A percentile compares a stretch with the other conserved stretches of the same genome.
These are phyloP conservation scores for Elsinoe batatas DNA, from an alignment of 2,329 filamentous ascomycete species.

Conservation along the genomic window DNA sequence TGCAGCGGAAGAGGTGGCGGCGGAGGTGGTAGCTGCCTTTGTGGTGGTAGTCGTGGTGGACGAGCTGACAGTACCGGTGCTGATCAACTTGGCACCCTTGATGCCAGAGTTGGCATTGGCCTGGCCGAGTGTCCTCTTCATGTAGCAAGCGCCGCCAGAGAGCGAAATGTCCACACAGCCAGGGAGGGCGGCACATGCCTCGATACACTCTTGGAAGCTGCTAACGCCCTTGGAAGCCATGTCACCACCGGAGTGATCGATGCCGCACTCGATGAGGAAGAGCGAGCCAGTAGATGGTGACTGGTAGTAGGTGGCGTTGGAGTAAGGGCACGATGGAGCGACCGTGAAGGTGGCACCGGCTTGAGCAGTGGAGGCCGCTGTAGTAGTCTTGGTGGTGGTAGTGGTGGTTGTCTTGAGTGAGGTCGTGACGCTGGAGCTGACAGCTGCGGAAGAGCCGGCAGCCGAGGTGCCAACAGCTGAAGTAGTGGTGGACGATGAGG, in stretches of 20 bases:
- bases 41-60: not conserved
- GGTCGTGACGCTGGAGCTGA: not conserved
- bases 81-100: slow-evolving; percentile 11
- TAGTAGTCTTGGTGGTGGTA: not conserved
- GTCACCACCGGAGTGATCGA: slow-evolving; percentile 24
- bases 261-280: slow-evolving; percentile 23
- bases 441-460: slow-evolving; percentile 1
- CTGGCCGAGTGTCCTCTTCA: slow-evolving; percentile 14
- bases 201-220: slow-evolving; percentile 20
- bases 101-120: not conserved
- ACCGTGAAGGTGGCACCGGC: slow-evolving; percentile 9
- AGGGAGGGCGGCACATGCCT: slow-evolving; percentile 15
- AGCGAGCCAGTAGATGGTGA: slow-evolving; percentile 12
- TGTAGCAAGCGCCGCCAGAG: slow-evolving; percentile 14
- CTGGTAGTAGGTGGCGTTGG: slow-evolving; percentile 17
- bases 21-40: not conserved
- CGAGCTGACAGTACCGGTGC: not conserved
- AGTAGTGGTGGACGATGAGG: slow-evolving; percentile 13
- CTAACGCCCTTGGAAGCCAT: slow-evolving; percentile 14
- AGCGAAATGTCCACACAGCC: slow-evolving; percentile 14
- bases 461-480: slow-evolving; percentile 7
- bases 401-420: slow-evolving; percentile 8
- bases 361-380: not conserved
- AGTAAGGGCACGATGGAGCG: slow-evolving; percentile 17
- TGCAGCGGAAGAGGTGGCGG: not conserved